Conservation (phyloP, 345 rosid genomes). For the Rhodamnia argentea region DNA sequence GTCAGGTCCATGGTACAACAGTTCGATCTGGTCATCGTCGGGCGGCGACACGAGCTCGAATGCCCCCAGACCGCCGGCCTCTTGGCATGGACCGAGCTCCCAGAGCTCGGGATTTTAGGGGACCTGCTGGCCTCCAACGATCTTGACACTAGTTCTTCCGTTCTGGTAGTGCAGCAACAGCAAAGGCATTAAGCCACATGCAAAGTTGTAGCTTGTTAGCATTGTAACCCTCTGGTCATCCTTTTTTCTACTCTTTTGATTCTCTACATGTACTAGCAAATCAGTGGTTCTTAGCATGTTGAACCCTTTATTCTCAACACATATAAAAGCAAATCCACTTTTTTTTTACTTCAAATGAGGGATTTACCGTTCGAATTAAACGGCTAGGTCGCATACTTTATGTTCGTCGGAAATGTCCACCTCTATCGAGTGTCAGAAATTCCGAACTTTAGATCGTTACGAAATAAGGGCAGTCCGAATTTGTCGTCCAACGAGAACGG, state of each 20-base stretch:
- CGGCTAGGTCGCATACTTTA: neutral
- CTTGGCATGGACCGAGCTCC: conserved; percentile 49
- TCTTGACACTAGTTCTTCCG: conserved; percentile 23
- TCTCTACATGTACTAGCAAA: neutral
- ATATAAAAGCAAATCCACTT: neutral
- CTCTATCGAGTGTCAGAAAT: neutral
- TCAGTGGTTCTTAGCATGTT: neutral
- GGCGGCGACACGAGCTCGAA: conserved; percentile 26
- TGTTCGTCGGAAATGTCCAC: neutral
- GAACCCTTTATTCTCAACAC: neutral
- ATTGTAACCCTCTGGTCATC: neutral
- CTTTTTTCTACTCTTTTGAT: neutral
- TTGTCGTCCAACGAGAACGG: neutral
- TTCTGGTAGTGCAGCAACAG: conserved; percentile 53
- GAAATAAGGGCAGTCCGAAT: neutral
- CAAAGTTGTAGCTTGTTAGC: neutral
- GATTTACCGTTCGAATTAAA: neutral
- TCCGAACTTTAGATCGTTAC: neutral
- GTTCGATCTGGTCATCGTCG: conserved; percentile 37
- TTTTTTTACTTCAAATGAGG: too few species aligned
- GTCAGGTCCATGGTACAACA: conserved; percentile 19
- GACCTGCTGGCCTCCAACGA: conserved; percentile 59
- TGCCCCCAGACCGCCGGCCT: conserved; percentile 30
- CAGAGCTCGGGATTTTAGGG: conserved; percentile 58
- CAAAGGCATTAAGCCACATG: neutral